Base-by-base conservation (phyloP, 768 basidiomycete genomes). In the Hemileccinum impolitum region DNA sequence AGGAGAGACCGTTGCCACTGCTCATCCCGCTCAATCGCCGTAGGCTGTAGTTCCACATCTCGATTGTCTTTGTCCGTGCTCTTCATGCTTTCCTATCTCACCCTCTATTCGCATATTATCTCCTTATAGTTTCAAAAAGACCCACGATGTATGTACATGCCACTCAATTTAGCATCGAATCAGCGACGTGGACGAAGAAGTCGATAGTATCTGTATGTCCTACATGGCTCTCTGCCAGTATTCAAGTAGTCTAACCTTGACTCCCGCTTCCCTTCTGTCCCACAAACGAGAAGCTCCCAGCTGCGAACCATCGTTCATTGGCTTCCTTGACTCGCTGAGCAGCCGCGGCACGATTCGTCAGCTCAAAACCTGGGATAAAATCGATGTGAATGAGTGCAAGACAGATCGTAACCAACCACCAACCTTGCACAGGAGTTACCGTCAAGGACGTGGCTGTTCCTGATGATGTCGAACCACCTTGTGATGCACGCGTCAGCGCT, bases 241-340 rank as follows among this genome's bases (percentile, higher is more conserved):
- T 21, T 15, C 43, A 49, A 36, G 28, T 30, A 30, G 11, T 32
- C 61, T 59, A 70, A 35, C 63, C 38, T 43, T 52, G 53, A 25
- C 53, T 59, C 12, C 14, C 46, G n/a, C 48, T 52, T 13, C 78
- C 77, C 51, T 78, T 78, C 58, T 78, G 75, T 11, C 87, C 87
- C 18, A 83, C 73, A 59, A 89, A 90, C 3, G 89, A 88, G 69
- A 92, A 92, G 34, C 73, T 89, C 5, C 90, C 90, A 7, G 81
- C 82, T 4, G 86, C 84, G 68, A 99, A 99, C 96, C 96, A 99
- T 23, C 87, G 79, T 46, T 96, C 93, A 70, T 99, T 98, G 21
- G 96, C 96, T 57, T 92, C 94, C 66, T 93, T 92, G 48, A 96
- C 91, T 28, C 87, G 80, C 54, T 85, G 84, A n/a, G 87, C 81